These are phyloP conservation scores for Pouteria glomerata DNA, from an alignment of 148 eudicot genomes.

Conservation along the genomic window DNA sequence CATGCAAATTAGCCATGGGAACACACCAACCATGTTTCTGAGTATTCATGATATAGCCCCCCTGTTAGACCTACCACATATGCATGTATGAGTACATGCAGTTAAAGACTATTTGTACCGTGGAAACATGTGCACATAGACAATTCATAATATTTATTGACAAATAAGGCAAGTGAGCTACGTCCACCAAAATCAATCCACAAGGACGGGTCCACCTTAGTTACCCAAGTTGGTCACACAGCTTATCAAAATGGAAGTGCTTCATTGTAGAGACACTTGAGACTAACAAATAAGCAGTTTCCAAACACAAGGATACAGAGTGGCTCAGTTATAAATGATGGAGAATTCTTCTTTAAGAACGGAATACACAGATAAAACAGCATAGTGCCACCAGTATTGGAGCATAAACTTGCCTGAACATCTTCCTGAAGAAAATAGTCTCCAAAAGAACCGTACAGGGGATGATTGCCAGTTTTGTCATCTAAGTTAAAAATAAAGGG, in stretches of 20 bases:
- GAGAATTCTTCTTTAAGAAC: slow-evolving; percentile 2
- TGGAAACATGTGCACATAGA: neutral
- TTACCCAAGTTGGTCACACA: neutral
- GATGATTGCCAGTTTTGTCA: slow-evolving; percentile 93
- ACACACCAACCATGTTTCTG: neutral
- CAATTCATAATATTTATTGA: neutral
- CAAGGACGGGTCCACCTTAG: neutral
- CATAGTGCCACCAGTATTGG: neutral
- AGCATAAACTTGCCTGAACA: slow-evolving; percentile 52
- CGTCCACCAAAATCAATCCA: neutral
- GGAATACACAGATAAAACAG: neutral
- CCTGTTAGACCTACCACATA: neutral
- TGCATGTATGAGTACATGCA: neutral
- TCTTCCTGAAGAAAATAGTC: slow-evolving; percentile 62
- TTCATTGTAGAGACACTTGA: neutral
- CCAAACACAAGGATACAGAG: neutral
- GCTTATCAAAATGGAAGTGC: neutral
- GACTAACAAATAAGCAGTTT: neutral
- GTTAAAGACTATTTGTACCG: neutral
- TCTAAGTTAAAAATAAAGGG: slow-evolving; percentile 32
- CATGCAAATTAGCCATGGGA: neutral
- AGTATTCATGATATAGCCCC: neutral
- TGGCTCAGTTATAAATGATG: neutral
- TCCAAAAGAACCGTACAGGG: slow-evolving; percentile 91
- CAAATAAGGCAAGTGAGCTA: neutral